phyloP scores from a whole-genome alignment of 345 rosid species.

The Moricandia moricandioides region DNA sequence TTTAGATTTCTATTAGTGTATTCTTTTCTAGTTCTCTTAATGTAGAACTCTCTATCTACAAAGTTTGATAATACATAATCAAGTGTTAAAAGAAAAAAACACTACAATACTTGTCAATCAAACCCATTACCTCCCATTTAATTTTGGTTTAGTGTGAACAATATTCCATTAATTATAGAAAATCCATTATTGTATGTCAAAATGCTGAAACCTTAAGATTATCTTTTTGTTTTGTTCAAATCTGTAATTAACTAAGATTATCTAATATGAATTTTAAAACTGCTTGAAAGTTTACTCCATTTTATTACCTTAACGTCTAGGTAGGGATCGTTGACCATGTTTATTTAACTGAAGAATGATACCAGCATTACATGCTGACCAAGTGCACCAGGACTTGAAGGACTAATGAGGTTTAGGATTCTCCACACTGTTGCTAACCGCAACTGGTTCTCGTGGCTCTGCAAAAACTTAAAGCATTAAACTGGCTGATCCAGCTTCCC shows the following conservation, averaged over 20 bases:
- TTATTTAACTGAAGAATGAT: slow-evolving; percentile 60
- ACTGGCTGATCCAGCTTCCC: slow-evolving; percentile 36
- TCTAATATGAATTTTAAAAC: neutral
- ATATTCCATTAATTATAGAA: neutral
- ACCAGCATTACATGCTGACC: slow-evolving; percentile 57
- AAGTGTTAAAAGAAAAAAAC: neutral
- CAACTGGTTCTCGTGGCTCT: slow-evolving; percentile 60
- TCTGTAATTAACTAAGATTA: neutral
- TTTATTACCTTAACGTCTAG: slow-evolving; percentile 77
- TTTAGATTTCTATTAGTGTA: too few species aligned
- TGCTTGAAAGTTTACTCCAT: slow-evolving; percentile 1
- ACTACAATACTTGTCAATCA: neutral
- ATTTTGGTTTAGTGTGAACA: neutral
- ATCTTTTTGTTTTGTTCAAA: too few species aligned
- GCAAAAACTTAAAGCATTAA: slow-evolving; percentile 64
- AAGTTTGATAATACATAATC: too few species aligned
- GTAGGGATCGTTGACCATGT: slow-evolving; percentile 79
- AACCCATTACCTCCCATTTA: neutral
- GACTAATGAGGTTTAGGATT: slow-evolving; percentile 73
- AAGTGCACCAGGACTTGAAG: slow-evolving; percentile 61
- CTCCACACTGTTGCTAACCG: too few species aligned
- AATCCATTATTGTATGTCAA: neutral
- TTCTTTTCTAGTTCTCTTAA: too few species aligned
- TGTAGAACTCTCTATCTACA: too few species aligned
- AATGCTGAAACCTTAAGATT: neutral